A percentile compares a stretch with the other conserved stretches of the same genome.
Conservation (phyloP, 2,329 filamentous ascomycete genomes). For the Cephalotrichum gorgonifer region DNA sequence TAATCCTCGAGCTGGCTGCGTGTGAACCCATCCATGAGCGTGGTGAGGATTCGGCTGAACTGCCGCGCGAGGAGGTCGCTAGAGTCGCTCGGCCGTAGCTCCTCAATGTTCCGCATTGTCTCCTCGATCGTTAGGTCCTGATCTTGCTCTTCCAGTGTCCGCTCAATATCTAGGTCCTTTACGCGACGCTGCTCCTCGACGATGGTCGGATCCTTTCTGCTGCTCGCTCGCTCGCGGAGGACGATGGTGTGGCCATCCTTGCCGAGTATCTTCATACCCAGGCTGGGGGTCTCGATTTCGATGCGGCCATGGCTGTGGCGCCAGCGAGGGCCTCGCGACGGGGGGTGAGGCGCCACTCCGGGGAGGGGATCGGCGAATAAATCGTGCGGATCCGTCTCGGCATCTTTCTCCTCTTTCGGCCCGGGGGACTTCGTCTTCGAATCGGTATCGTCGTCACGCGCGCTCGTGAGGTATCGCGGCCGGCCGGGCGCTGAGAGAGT, state of each 20-base stretch:
- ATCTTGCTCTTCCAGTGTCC: slow-evolving; percentile 17
- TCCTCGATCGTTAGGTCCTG: slow-evolving; percentile 21
- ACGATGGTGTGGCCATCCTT: slow-evolving; percentile 33
- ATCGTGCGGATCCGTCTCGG: neutral
- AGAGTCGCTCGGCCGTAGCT: slow-evolving; percentile 31
- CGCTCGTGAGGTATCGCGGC: neutral
- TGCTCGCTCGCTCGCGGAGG: slow-evolving; percentile 22
- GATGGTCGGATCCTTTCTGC: neutral
- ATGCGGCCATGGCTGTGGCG: neutral
- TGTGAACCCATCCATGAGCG: slow-evolving; percentile 35
- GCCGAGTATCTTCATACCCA: slow-evolving; percentile 23
- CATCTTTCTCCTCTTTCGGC: neutral
- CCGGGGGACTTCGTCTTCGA: neutral
- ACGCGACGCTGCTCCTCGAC: slow-evolving; percentile 7
- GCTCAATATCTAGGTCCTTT: slow-evolving; percentile 19
- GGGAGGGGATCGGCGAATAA: neutral
- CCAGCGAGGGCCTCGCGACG: neutral
- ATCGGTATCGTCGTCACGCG: neutral
- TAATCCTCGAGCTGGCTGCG: slow-evolving; percentile 33
- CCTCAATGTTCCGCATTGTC: slow-evolving; percentile 34
- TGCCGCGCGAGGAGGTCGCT: slow-evolving; percentile 25
- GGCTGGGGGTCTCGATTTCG: slow-evolving; percentile 4
- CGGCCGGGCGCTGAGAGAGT: neutral
- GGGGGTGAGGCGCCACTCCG: neutral
- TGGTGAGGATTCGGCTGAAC: slow-evolving; percentile 27